phyloP scores from a whole-genome alignment of 495 filamentous ascomycete species.

The Talaromyces nanjingensis region DNA sequence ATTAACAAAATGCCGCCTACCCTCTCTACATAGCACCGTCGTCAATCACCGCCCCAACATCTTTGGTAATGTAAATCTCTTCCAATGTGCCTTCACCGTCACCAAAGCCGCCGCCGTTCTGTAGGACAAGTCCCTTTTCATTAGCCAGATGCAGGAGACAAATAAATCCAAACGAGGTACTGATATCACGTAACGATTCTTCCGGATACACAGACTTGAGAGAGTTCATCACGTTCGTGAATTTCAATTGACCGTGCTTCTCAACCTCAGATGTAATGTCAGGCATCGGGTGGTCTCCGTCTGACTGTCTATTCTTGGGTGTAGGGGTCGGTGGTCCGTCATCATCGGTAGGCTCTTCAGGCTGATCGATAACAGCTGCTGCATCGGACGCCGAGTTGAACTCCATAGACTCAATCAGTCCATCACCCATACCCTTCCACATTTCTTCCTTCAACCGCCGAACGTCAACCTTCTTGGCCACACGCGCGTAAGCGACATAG shows the following conservation, averaged over 20 bases:
- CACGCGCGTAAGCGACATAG: slow-evolving; percentile 92
- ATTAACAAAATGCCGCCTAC: neutral
- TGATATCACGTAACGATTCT: slow-evolving; percentile 84
- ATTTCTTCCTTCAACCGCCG: slow-evolving; percentile 90
- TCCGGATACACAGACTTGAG: slow-evolving; percentile 80
- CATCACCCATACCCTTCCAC: slow-evolving; percentile 76
- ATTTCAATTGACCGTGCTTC: slow-evolving; percentile 54
- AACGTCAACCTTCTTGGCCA: slow-evolving; percentile 99
- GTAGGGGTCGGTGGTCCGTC: slow-evolving; percentile 30
- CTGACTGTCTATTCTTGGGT: slow-evolving; percentile 13
- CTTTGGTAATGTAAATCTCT: slow-evolving; percentile 38
- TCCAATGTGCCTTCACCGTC: slow-evolving; percentile 26
- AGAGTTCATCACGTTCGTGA: slow-evolving; percentile 85
- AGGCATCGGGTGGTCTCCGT: slow-evolving; percentile 13
- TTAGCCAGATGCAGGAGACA: slow-evolving; percentile 93
- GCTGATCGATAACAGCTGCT: slow-evolving; percentile 17
- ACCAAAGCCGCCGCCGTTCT: slow-evolving; percentile 37
- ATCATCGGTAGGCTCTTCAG: slow-evolving; percentile 22
- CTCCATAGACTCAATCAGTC: slow-evolving; percentile 29
- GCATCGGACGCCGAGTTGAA: slow-evolving; percentile 26
- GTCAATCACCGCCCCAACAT: slow-evolving; percentile 34
- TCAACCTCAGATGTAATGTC: slow-evolving; percentile 10
- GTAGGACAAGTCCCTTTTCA: slow-evolving; percentile 79
- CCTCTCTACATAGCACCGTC: slow-evolving; percentile 26
- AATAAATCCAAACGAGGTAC: slow-evolving; percentile 95